Evolutionary conservation across 2,329 filamentous ascomycete species (phyloP).

Genomic region (Colletotrichum sp.): DNA sequence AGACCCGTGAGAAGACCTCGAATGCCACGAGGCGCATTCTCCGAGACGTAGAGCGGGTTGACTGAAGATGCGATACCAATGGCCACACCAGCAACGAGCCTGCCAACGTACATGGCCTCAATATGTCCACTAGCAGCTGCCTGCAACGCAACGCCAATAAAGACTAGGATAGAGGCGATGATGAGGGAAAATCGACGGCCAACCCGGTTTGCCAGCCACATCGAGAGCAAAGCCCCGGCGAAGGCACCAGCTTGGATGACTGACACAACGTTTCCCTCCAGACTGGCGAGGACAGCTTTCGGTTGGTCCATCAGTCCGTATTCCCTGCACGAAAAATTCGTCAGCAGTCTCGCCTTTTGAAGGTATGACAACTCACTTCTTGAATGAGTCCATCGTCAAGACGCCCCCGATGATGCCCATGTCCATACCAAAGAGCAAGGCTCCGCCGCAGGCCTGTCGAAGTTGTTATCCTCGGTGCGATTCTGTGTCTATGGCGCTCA

Average conservation of each 20-base stretch:
- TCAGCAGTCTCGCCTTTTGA: background rate
- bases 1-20: constrained; percentile 54
- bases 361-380: constrained; percentile 5
- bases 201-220: background rate
- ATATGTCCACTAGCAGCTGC: constrained; percentile 10
- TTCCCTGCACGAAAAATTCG: constrained; percentile 9
- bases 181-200: background rate
- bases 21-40: constrained; percentile 59
- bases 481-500: background rate
- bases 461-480: background rate
- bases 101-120: constrained; percentile 1
- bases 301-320: constrained; percentile 25
- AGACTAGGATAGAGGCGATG: background rate
- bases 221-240: constrained; percentile 26
- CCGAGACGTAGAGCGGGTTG: constrained; percentile 63
- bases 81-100: constrained; percentile 53
- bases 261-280: constrained; percentile 30
- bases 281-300: constrained; percentile 20
- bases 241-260: constrained; percentile 32
- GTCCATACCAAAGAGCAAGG: constrained; percentile 30
- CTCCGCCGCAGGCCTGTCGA: constrained; percentile 9
- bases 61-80: constrained; percentile 55
- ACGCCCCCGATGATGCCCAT: constrained; percentile 32
- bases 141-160: constrained; percentile 1
- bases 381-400: constrained; percentile 30